These are phyloP conservation scores for Cryptococcus sp. DNA, from an alignment of 1,284 basidiomycete species.

Conservation along the genomic window DNA sequence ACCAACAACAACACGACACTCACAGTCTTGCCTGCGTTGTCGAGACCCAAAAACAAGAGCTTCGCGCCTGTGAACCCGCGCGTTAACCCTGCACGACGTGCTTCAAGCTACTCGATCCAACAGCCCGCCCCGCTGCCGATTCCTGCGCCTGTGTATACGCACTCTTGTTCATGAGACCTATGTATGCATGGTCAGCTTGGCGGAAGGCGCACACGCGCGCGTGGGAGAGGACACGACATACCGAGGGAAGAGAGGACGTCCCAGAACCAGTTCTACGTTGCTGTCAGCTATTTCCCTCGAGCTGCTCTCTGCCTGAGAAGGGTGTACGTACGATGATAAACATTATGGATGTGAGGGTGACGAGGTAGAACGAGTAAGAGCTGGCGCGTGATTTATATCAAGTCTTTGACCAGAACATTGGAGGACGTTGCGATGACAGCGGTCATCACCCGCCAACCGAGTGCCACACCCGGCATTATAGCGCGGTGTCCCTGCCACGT, in stretches of 20 bases:
- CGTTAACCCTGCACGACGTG: background rate
- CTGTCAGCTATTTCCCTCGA: background rate
- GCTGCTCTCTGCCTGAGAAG: background rate
- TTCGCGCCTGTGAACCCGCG: slow-evolving; percentile 62
- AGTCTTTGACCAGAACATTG: too few relatives aligned
- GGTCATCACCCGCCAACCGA: too few relatives aligned
- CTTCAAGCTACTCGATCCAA: background rate
- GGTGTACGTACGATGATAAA: slow-evolving; percentile 19
- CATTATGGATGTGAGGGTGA: slow-evolving; percentile 6
- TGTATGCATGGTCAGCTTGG: slow-evolving; percentile 13
- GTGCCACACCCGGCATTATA: too few relatives aligned
- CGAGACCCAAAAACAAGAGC: slow-evolving; percentile 97
- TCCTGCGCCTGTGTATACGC: slow-evolving; percentile 11
- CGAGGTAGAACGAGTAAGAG: too few relatives aligned
- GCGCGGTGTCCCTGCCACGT: too few relatives aligned
- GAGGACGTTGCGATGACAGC: too few relatives aligned
- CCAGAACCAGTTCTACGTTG: slow-evolving; percentile 80
- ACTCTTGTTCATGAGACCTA: slow-evolving; percentile 96
- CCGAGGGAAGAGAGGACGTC: slow-evolving; percentile 87
- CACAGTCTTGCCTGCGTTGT: slow-evolving; percentile 99
- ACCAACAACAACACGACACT: slow-evolving; percentile 34
- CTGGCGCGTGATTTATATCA: too few relatives aligned
- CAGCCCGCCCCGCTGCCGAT: too few relatives aligned
- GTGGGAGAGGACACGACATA: slow-evolving; percentile 49
- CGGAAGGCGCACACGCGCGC: background rate